Evolutionary conservation across 306 rosid genomes (phyloP).

Genomic region (Mimosa pudica): DNA sequence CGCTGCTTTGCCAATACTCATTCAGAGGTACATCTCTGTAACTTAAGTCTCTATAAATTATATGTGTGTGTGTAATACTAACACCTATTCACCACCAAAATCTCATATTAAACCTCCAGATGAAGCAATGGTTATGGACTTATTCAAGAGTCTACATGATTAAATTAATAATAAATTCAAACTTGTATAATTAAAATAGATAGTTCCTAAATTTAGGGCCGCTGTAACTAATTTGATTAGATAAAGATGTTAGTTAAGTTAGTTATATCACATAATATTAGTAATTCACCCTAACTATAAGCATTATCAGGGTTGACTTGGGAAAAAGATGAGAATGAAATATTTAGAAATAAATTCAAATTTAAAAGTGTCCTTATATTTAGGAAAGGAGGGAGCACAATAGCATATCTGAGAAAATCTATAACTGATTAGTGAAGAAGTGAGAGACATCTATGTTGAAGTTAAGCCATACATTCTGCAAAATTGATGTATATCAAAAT

Average conservation of each 20-base stretch:
- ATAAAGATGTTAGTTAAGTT: no score
- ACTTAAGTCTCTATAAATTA: neutral
- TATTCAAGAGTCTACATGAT: neutral
- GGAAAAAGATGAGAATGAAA: no score
- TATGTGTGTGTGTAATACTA: no score
- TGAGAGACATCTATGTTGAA: neutral
- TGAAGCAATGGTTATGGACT: no score
- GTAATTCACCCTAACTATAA: no score
- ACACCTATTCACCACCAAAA: no score
- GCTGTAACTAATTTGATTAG: neutral
- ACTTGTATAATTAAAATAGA: neutral
- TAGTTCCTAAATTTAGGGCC: neutral
- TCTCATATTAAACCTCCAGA: no score
- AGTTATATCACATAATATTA: no score
- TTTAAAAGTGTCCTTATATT: no score
- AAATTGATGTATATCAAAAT: neutral
- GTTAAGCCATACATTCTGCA: neutral
- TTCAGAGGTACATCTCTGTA: slow-evolving; percentile 32
- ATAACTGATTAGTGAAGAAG: neutral
- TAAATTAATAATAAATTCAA: neutral
- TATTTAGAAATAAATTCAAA: no score
- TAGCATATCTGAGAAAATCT: neutral
- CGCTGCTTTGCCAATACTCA: slow-evolving; percentile 41
- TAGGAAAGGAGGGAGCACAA: no score
- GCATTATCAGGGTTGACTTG: no score